Base-by-base conservation (phyloP, 192 early-diverging fungal genomes). In the Dispira simplex region DNA sequence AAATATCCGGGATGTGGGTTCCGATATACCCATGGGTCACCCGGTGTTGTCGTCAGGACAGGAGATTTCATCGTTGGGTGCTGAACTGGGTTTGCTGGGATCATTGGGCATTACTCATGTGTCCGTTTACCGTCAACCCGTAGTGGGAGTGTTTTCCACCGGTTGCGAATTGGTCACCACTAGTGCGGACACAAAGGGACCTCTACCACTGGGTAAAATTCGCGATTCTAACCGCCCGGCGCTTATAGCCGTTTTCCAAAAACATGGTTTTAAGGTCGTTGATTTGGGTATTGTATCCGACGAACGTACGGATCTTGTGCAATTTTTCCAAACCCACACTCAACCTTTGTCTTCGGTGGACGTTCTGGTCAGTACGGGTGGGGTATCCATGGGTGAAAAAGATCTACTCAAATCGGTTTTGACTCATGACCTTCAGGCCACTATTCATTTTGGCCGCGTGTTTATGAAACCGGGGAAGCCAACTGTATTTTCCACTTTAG, bases 321-420 rank as follows among this genome's bases (percentile, higher is more conserved):
- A 70, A 0, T 63, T 71, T 0, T 67, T 89, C 6, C 32, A 56
- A 56, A 13, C 54, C 13, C 20, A 13, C 18, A 14, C 23, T 10
- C 25, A 56, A 14, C 6, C 3, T 20, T 27, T 4, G n/a, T 3
- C 71, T 77, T 16, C 32, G 32, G 80, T 82, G 11, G 85, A 96
- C 62, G 88, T 93, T 0, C 60, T 98, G 0, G 80, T 98, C 11
- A 91, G 89, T 0, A 93, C 93, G 1, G 95, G 95, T 28, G 95
- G 95, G 1, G 95, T 96, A 0, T 92, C 90, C n/a, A 98, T 98
- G 95, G 95, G 95, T 51, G 95, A 98, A 75, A 74, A 83, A 43
- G 95, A 98, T 74, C 79, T 90, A 60, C 73, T 98, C 52, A 95
- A 96, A 65, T 83, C 91, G 0, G 86, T 90, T 0, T 73, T 95